A percentile compares a stretch with the other conserved stretches of the same genome.
phyloP scores from a whole-genome alignment of 1,284 basidiomycete genomes.

The Cryptococcus wingfieldii region DNA sequence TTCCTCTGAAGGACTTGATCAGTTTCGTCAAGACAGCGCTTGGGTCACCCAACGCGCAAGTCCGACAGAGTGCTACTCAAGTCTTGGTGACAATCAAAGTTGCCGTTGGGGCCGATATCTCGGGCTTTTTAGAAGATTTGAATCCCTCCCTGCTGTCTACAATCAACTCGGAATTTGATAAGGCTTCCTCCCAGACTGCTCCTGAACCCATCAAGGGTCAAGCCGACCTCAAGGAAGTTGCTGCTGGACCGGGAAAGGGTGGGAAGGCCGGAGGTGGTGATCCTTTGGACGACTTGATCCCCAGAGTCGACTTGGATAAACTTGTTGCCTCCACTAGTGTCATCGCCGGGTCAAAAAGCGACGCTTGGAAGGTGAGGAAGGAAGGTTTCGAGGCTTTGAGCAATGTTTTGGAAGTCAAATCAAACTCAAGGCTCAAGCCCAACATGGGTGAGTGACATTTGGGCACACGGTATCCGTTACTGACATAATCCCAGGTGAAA shows the following conservation, averaged over 20 bases:
- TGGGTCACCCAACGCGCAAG: constrained; percentile 89
- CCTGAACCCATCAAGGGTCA: constrained; percentile 77
- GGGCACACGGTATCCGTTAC: neutral
- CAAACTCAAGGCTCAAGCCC: constrained; percentile 87
- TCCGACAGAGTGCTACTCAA: constrained; percentile 93
- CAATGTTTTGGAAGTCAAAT: constrained; percentile 77
- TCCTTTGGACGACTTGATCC: constrained; percentile 88
- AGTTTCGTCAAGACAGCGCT: constrained; percentile 84
- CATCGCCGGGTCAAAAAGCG: constrained; percentile 75
- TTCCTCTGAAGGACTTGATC: constrained; percentile 79
- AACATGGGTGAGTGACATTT: constrained; percentile 64
- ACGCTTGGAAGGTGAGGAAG: constrained; percentile 96
- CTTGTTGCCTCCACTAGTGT: constrained; percentile 81
- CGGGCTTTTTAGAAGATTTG: constrained; percentile 86
- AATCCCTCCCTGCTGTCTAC: constrained; percentile 91
- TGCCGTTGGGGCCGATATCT: constrained; percentile 87
- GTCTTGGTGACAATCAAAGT: constrained; percentile 85
- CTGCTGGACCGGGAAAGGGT: constrained; percentile 48
- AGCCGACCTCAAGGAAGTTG: constrained; percentile 62
- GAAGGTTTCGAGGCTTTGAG: constrained; percentile 86
- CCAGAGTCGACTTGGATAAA: constrained; percentile 87
- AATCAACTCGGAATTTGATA: constrained; percentile 89
- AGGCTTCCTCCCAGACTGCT: constrained; percentile 72
- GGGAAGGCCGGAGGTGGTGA: constrained; percentile 55
- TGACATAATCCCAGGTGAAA: constrained; percentile 59